Percentiles rank a stretch among this genome's conserved stretches.
phyloP scores from a whole-genome alignment of 2,329 filamentous ascomycete species.

The Allantophomopsis cytisporea region DNA sequence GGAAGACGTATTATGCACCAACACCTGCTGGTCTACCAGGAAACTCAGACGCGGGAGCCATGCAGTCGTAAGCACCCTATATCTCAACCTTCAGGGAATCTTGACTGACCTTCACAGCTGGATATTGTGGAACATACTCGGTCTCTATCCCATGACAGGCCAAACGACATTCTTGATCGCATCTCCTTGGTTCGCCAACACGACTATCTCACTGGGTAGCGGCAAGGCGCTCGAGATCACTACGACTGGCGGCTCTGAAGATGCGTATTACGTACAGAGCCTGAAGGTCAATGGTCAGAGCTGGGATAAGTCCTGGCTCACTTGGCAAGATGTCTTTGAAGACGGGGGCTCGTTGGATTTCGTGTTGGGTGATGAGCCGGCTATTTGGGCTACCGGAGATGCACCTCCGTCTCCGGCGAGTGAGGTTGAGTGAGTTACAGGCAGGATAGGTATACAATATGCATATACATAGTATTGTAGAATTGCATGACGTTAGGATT shows the following conservation, averaged over 20 bases:
- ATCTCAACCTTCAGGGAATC: no score
- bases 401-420: constrained; percentile 45
- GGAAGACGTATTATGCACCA: constrained; percentile 43
- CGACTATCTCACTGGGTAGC: constrained; percentile 43
- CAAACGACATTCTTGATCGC: constrained; percentile 55
- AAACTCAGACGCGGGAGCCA: constrained; percentile 58
- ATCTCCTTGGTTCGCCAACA: constrained; percentile 46
- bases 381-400: constrained; percentile 43
- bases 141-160: constrained; percentile 53
- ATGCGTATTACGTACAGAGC: constrained; percentile 47
- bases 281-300: constrained; percentile 47
- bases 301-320: constrained; percentile 53
- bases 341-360: constrained; percentile 50
- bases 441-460: no score
- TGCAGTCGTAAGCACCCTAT: constrained; percentile 35
- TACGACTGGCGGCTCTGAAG: constrained; percentile 31
- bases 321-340: constrained; percentile 52
- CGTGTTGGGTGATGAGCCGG: constrained; percentile 38
- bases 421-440: neutral
- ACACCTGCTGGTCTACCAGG: constrained; percentile 46
- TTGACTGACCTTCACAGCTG: constrained; percentile 20
- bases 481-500: no score
- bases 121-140: constrained; percentile 56
- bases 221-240: constrained; percentile 41
- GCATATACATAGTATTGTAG: no score